Evolutionary conservation across 2,329 filamentous ascomycete genomes (phyloP).

Genomic region (Decorospora gaudefroyi): DNA sequence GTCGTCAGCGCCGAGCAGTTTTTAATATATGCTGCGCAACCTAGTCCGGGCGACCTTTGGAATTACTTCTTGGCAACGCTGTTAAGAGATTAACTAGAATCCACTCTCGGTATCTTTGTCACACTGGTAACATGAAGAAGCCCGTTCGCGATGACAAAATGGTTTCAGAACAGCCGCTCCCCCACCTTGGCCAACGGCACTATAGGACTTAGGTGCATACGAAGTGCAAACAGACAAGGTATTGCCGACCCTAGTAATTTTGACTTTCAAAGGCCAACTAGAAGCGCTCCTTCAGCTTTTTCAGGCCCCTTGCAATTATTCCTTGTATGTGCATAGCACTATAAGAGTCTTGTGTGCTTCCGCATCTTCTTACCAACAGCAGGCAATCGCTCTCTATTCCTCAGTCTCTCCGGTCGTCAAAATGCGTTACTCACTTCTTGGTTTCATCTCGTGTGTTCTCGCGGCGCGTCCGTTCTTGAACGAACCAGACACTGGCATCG

Average conservation of each 20-base stretch:
- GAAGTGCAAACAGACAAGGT: too few species aligned
- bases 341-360: constrained; percentile 12
- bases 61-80: constrained; percentile 14
- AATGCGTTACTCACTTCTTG: constrained; percentile 30
- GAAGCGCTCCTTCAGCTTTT: not conserved
- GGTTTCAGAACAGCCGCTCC: too few species aligned
- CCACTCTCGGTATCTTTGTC: constrained; percentile 8
- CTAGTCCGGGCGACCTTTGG: constrained; percentile 5
- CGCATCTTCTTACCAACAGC: not conserved
- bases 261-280: constrained; percentile 2
- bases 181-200: too few species aligned
- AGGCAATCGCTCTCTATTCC: constrained; percentile 3
- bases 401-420: constrained; percentile 11
- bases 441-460: constrained; percentile 33
- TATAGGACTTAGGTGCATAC: too few species aligned
- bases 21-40: constrained; percentile 15
- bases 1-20: constrained; percentile 3
- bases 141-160: constrained; percentile 12
- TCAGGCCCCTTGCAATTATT: constrained; percentile 3
- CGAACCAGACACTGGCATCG: constrained; percentile 46
- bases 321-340: constrained; percentile 3
- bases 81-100: constrained; percentile 8
- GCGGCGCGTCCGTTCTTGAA: constrained; percentile 43
- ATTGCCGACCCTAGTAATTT: too few species aligned
- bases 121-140: constrained; percentile 8